Conservation (phyloP, 2,329 filamentous ascomycete genomes). For the Fusarium xyrophilum region DNA sequence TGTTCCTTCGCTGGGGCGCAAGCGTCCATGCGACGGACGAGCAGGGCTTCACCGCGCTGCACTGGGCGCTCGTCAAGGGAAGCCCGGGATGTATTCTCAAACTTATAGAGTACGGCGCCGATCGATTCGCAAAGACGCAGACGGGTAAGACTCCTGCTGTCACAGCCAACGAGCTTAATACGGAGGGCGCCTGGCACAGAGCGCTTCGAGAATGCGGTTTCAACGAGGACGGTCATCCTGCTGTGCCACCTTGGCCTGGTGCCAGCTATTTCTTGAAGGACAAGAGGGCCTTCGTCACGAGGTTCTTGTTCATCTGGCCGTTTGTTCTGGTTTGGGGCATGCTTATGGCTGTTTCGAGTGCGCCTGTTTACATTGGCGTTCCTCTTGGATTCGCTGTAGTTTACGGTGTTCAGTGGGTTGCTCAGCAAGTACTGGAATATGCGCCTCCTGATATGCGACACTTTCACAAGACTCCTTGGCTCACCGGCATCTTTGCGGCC, state of each 20-base stretch:
- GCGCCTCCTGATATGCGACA: constrained; percentile 87
- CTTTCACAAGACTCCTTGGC: constrained; percentile 92
- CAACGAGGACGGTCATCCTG: constrained; percentile 76
- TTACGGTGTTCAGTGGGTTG: constrained; percentile 77
- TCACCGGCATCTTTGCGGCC: constrained; percentile 90
- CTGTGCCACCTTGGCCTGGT: constrained; percentile 73
- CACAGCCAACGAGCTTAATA: constrained; percentile 91
- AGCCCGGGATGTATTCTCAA: constrained; percentile 89
- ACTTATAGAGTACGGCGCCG: constrained; percentile 92
- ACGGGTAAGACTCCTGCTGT: constrained; percentile 89
- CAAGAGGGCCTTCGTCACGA: constrained; percentile 76
- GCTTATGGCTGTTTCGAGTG: constrained; percentile 73
- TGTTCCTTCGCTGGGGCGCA: constrained; percentile 93
- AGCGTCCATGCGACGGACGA: constrained; percentile 91
- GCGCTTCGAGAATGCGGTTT: constrained; percentile 86
- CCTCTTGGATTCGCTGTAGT: constrained; percentile 71
- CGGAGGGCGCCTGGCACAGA: constrained; percentile 78
- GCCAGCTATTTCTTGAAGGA: constrained; percentile 78
- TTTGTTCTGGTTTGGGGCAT: constrained; percentile 76
- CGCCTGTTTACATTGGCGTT: constrained; percentile 78
- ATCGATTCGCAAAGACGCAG: constrained; percentile 87
- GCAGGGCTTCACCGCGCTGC: constrained; percentile 90
- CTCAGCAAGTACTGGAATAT: constrained; percentile 78
- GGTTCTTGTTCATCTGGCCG: constrained; percentile 90
- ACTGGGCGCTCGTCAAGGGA: constrained; percentile 96